Evolutionary conservation across 257 asterid genomes (phyloP).

Genomic region (Nicotiana sylvestris): DNA sequence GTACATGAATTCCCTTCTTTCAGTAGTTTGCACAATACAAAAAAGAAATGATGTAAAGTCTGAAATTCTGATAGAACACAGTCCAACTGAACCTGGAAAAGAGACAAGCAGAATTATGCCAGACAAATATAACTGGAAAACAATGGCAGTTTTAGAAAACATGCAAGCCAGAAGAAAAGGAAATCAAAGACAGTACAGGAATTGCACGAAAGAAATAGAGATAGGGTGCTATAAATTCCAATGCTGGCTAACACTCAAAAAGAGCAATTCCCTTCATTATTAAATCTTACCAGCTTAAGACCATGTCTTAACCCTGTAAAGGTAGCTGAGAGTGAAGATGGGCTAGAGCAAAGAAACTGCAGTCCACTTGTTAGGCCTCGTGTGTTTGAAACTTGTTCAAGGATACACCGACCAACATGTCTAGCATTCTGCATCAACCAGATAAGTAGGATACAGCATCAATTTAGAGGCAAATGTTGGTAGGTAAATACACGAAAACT

Average conservation of each 20-base stretch:
- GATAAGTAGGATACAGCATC: constrained; percentile 20
- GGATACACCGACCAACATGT: constrained; percentile 71
- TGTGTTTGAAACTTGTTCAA: constrained; percentile 73
- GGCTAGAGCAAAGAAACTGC: constrained; percentile 80
- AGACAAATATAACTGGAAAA: background rate
- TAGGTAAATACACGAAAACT: background rate
- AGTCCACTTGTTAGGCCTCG: constrained; percentile 75
- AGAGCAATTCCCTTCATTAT: constrained; percentile 8
- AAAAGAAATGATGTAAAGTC: constrained; percentile 83
- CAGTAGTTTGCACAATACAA: constrained; percentile 75
- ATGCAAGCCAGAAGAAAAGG: constrained; percentile 5
- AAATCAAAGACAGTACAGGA: background rate
- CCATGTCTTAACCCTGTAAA: constrained; percentile 78
- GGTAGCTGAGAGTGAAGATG: constrained; percentile 60
- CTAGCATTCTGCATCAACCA: constrained; percentile 68
- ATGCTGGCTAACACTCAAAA: constrained; percentile 8
- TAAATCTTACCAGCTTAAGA: constrained; percentile 66
- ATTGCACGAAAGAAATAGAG: background rate
- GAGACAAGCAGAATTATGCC: background rate
- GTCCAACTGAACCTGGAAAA: constrained; percentile 73
- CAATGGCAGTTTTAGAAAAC: background rate
- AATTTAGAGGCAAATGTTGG: background rate
- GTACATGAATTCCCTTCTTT: constrained; percentile 67
- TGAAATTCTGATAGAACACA: constrained; percentile 64
- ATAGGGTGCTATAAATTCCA: background rate